phyloP scores from a whole-genome alignment of 345 rosid genomes.

The Trapa bicornis region DNA sequence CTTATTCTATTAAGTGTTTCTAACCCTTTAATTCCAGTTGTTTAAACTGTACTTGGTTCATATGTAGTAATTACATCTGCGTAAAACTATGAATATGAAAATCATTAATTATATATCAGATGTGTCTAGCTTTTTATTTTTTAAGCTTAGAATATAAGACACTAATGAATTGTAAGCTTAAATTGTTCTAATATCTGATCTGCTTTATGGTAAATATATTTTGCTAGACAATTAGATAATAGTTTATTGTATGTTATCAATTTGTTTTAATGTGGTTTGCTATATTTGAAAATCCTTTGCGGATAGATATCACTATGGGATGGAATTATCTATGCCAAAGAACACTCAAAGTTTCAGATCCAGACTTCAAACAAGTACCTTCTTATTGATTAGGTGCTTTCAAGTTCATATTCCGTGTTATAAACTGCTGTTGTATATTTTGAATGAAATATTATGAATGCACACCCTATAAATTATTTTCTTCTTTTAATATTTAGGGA shows the following conservation, averaged over 20 bases:
- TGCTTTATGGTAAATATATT: background rate
- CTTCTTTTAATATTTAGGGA: constrained; percentile 34
- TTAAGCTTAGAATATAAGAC: constrained; percentile 87
- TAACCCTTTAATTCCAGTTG: background rate
- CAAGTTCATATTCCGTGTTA: background rate
- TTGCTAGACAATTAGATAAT: too few relatives aligned
- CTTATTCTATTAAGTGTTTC: background rate
- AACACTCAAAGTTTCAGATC: constrained; percentile 63
- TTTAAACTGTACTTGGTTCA: background rate
- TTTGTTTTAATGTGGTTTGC: too few relatives aligned
- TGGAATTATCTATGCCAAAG: constrained; percentile 71
- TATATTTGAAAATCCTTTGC: background rate
- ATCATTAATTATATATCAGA: background rate
- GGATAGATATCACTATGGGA: constrained; percentile 91
- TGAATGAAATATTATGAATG: too few relatives aligned
- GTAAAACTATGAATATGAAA: background rate
- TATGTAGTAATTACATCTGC: too few relatives aligned
- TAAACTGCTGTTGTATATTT: background rate
- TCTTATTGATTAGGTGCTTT: constrained; percentile 74
- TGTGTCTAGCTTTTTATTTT: constrained; percentile 63
- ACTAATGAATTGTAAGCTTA: constrained; percentile 44
- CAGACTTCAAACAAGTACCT: constrained; percentile 80
- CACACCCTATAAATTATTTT: background rate
- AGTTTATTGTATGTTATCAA: too few relatives aligned
- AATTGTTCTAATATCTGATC: background rate